Base-by-base conservation (phyloP, 208 protist species). In the Blechomonas ayalai region DNA sequence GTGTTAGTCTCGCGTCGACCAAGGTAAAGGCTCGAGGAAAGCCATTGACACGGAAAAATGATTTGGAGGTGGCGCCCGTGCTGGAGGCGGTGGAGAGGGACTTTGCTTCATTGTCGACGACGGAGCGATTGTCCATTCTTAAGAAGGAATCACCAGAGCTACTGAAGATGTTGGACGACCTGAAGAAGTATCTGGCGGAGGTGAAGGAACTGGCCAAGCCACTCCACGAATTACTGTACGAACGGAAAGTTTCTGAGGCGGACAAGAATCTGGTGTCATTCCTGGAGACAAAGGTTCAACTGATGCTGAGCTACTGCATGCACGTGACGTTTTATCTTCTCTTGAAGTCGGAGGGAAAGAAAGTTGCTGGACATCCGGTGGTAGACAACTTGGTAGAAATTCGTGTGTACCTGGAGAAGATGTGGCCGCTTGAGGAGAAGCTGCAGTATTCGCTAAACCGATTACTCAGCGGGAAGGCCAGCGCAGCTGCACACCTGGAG, bases 251-350 rank as follows among this genome's bases (percentile, higher is more conserved):
- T 4, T 73, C 79, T 23, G 65, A 69, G 8, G 58, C 68, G 1
- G 69, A 89, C 28, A 76, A 78, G 34, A 77, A 93, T 49, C 73
- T 96, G 28, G 73, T 90, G 9, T 73, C 76, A 1, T 95, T 91
- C 47, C 60, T 95, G 7, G 82, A 93, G 41, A 92, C 74, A n/a
- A 93, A 93, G 52, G 74, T 90, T 38, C 85, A 97, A 58, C 67
- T 97, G 39, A 91, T 97, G 89, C 77, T 97, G 19, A 92, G 81
- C 50, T 97, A 97, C 63, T 96, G 90, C 82, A 96, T 95, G 84
- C 83, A 97, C 66, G 84, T 96, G 26, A 82, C 73, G 18, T 97
- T 95, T 51, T 97, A 95, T 52, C 70, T 97, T 22, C 72, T 96
- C 22, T 56, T 96, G 27, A 97, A 97, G 65, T 70, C 74, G 25